These are phyloP conservation scores for Sporothrix variecibatus DNA, from an alignment of 2,329 filamentous ascomycete species.

Conservation along the genomic window DNA sequence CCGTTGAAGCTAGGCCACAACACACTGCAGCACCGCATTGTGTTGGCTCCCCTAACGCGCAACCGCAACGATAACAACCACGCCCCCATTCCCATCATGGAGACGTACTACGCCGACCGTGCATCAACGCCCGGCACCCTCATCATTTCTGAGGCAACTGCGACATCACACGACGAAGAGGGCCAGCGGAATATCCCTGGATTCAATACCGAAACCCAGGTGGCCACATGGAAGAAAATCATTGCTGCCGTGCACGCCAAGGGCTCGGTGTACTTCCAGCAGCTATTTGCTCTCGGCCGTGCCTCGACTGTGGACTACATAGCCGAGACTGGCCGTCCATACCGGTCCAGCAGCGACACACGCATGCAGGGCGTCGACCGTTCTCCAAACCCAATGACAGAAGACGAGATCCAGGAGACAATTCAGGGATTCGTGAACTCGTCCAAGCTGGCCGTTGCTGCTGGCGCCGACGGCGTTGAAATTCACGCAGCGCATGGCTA, in stretches of 20 bases:
- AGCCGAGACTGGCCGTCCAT: conserved; percentile 36
- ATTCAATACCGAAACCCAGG: conserved; percentile 57
- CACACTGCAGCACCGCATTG: conserved; percentile 52
- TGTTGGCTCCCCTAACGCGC: conserved; percentile 55
- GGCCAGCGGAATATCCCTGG: conserved; percentile 55
- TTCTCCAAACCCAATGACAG: conserved; percentile 59
- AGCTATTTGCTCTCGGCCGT: conserved; percentile 55
- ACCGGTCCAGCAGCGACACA: conserved; percentile 45
- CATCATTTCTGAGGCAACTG: conserved; percentile 50
- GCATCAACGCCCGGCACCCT: conserved; percentile 45
- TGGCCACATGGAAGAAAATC: conserved; percentile 59
- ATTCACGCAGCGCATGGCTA: conserved; percentile 82
- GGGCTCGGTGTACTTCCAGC: conserved; percentile 61
- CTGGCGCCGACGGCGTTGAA: conserved; percentile 69
- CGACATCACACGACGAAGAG: conserved; percentile 41
- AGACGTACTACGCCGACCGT: conserved; percentile 48
- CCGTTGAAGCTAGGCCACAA: conserved; percentile 45
- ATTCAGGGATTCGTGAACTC: conserved; percentile 61
- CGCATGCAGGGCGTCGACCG: conserved; percentile 43
- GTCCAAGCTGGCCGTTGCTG: conserved; percentile 56
- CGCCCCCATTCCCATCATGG: conserved; percentile 36
- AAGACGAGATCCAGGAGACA: conserved; percentile 64
- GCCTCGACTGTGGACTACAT: conserved; percentile 42
- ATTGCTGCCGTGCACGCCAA: conserved; percentile 63
- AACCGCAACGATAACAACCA: conserved; percentile 47